Evolutionary conservation across 73 alveolate species (phyloP).

Genomic region (Paramecium primaurelia): DNA sequence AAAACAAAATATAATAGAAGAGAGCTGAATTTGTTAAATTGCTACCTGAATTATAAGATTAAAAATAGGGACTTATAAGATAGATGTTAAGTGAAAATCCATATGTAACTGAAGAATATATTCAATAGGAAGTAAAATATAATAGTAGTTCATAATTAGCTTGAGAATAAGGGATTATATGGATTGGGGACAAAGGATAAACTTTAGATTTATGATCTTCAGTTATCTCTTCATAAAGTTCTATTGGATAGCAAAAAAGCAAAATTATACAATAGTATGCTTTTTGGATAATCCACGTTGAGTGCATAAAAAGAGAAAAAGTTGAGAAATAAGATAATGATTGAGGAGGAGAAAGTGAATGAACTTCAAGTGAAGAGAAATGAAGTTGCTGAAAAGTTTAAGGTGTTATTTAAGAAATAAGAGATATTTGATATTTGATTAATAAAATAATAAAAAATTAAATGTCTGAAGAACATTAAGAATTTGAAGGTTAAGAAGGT

Average conservation of each 20-base stretch:
- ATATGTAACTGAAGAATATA: background rate
- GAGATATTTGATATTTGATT: conserved; percentile 16
- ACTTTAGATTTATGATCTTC: background rate
- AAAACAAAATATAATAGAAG: background rate
- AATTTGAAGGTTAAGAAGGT: background rate
- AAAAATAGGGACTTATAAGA: background rate
- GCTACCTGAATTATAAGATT: background rate
- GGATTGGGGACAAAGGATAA: background rate
- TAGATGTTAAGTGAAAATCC: background rate
- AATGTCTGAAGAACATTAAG: conserved; percentile 21
- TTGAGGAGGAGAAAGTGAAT: background rate
- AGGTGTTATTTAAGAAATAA: conserved; percentile 11
- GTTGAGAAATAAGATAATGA: background rate
- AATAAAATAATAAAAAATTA: background rate
- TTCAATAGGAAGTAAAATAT: background rate
- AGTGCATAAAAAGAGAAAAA: background rate
- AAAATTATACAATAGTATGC: background rate
- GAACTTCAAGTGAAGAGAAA: background rate
- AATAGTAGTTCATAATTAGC: background rate
- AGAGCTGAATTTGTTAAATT: background rate
- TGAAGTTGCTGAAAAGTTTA: background rate
- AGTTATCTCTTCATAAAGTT: background rate
- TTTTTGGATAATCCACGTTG: background rate
- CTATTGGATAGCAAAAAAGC: background rate
- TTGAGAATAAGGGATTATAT: background rate